A percentile compares a stretch with the other conserved stretches of the same genome.
These are phyloP conservation scores for Solanum gandarillasii DNA, from an alignment of 257 asterid genomes.

Conservation along the genomic window DNA sequence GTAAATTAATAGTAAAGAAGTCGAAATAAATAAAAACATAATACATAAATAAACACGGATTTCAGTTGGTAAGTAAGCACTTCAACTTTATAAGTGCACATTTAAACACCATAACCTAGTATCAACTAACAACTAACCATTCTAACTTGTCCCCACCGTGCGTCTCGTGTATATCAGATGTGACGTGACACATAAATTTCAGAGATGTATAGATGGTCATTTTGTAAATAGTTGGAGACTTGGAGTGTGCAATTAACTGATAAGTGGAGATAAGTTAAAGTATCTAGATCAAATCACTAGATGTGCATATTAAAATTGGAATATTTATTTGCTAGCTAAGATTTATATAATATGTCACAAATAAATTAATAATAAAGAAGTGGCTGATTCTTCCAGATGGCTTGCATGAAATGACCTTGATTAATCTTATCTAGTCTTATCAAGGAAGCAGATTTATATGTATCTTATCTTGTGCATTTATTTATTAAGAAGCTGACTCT, in stretches of 20 bases:
- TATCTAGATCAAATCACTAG: background rate
- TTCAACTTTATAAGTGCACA: too few relatives aligned
- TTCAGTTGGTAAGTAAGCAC: background rate
- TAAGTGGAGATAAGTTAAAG: background rate
- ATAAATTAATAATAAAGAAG: background rate
- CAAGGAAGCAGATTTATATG: background rate
- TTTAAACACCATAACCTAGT: too few relatives aligned
- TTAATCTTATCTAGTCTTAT: background rate
- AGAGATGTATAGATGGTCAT: too few relatives aligned
- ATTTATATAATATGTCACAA: background rate
- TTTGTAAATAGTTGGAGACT: too few relatives aligned
- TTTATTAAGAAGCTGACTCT: background rate
- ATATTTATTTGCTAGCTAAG: too few relatives aligned
- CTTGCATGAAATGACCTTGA: background rate
- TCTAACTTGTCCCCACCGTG: background rate
- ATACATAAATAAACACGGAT: rapidly evolving
- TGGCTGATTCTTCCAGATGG: background rate
- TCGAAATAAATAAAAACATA: background rate
- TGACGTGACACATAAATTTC: background rate
- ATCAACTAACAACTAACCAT: too few relatives aligned
- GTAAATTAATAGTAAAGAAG: background rate
- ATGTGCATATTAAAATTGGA: too few relatives aligned
- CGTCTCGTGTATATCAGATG: too few relatives aligned
- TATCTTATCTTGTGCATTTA: background rate
- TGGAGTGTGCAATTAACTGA: too few relatives aligned